A percentile compares a stretch with the other conserved stretches of the same genome.
phyloP scores from a whole-genome alignment of 148 eudicot species.

The Polygonum aviculare region DNA sequence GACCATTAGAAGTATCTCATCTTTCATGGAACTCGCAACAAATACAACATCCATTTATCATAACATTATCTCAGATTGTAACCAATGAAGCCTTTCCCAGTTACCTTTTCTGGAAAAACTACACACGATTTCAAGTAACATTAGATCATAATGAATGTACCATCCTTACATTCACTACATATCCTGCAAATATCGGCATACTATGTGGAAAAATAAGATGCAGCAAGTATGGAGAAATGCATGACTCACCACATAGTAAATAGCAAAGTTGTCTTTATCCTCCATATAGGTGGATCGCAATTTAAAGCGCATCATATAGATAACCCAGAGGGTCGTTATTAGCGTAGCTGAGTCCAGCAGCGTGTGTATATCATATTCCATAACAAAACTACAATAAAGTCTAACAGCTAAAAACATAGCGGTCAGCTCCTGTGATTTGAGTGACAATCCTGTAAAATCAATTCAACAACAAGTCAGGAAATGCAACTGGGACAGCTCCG shows the following conservation, averaged over 20 bases:
- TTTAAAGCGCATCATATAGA: constrained; percentile 40
- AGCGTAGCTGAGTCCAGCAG: constrained; percentile 38
- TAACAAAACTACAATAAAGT: constrained; percentile 36
- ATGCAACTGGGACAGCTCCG: neutral
- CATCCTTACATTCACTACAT: neutral
- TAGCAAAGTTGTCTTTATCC: constrained; percentile 38
- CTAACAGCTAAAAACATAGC: constrained; percentile 39
- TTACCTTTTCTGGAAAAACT: neutral
- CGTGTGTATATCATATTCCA: constrained; percentile 47
- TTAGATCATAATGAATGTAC: neutral
- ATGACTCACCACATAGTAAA: constrained; percentile 31
- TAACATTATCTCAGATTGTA: neutral
- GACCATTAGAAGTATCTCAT: neutral
- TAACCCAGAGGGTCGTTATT: constrained; percentile 38
- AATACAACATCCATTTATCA: neutral
- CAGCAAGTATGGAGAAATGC: neutral
- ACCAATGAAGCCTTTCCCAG: neutral
- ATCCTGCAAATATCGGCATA: neutral
- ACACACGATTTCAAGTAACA: neutral
- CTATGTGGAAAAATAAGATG: neutral
- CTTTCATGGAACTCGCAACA: neutral
- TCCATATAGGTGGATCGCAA: constrained; percentile 36
- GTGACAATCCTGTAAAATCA: constrained; percentile 27
- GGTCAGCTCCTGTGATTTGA: constrained; percentile 39
- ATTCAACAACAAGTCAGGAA: neutral